Conservation (phyloP, 345 rosid species). For the Erucastrum elatum region DNA sequence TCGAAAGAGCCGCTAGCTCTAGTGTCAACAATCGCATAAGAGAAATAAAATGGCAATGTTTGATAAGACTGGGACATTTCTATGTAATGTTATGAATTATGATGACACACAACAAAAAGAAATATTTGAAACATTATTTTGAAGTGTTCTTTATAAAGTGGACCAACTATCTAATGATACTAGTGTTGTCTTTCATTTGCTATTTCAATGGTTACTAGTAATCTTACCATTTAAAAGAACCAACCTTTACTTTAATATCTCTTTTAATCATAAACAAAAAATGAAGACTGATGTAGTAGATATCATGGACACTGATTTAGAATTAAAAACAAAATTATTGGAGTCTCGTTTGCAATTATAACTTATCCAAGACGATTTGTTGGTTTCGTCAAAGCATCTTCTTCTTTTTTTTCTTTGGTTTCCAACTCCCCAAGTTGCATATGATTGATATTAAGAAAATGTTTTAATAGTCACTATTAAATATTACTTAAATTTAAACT, state of each 20-base stretch:
- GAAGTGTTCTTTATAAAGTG: not conserved
- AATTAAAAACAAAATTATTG: not conserved
- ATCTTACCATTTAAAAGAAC: not conserved
- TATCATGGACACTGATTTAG: not conserved
- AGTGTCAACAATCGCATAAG: not conserved
- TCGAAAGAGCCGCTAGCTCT: not conserved
- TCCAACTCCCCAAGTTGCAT: conserved; percentile 8
- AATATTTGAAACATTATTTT: not conserved
- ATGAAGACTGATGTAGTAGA: not conserved
- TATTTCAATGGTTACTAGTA: not conserved
- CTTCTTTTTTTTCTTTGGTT: not conserved
- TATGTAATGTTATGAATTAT: not conserved
- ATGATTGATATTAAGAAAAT: conserved; percentile 3
- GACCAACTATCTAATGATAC: not conserved
- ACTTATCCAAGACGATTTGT: not conserved
- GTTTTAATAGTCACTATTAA: not conserved
- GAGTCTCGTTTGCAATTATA: not conserved
- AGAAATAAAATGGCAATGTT: not conserved
- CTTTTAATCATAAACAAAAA: not conserved
- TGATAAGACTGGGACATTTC: not conserved
- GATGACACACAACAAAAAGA: not conserved
- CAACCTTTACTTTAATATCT: not conserved
- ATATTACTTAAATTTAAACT: not conserved
- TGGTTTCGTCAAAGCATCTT: not conserved
- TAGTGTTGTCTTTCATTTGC: not conserved